These are phyloP conservation scores for Lenzites betulinus DNA, from an alignment of 768 basidiomycete genomes.

Conservation along the genomic window DNA sequence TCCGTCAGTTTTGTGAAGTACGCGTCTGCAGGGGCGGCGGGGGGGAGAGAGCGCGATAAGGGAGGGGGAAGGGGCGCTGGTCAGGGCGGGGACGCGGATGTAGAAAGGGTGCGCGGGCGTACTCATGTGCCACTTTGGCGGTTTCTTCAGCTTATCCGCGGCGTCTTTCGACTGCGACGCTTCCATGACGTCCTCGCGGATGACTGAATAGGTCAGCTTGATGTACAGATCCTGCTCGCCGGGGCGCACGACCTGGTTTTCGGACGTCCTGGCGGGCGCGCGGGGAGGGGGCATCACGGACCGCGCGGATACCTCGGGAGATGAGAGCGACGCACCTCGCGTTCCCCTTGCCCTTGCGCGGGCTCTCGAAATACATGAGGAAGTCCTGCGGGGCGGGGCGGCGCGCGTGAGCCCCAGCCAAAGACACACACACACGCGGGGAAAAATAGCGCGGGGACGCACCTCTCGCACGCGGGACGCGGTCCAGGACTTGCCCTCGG, in stretches of 20 bases:
- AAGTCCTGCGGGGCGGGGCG: slow-evolving; percentile 57
- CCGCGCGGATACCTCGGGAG: slow-evolving; percentile 15
- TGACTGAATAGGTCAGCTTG: slow-evolving; percentile 85
- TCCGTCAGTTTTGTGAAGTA: slow-evolving; percentile 81
- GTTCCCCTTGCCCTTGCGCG: slow-evolving; percentile 29
- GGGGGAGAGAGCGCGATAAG: slow-evolving; percentile 1
- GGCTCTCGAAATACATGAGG: slow-evolving; percentile 75
- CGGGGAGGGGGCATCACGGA: slow-evolving; percentile 13
- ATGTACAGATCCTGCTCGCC: slow-evolving; percentile 49
- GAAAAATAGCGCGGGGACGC: slow-evolving; percentile 3
- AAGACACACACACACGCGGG: not conserved
- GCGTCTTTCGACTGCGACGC: slow-evolving; percentile 50
- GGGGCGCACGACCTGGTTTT: slow-evolving; percentile 42
- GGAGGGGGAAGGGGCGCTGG: slow-evolving; percentile 4
- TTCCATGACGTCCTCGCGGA: slow-evolving; percentile 32
- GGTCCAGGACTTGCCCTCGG: slow-evolving; percentile 82
- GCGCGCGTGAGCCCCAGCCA: slow-evolving; percentile 2
- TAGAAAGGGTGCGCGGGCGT: slow-evolving; percentile 33
- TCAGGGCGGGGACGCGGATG: too few relatives aligned
- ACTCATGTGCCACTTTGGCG: slow-evolving; percentile 85
- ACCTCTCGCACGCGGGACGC: slow-evolving; percentile 78
- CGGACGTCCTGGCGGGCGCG: slow-evolving; percentile 34
- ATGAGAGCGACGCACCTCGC: slow-evolving; percentile 28
- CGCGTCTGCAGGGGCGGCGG: slow-evolving; percentile 52
- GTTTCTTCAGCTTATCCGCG: slow-evolving; percentile 28